Evolutionary conservation across 2,329 filamentous ascomycete species (phyloP).

Genomic region (Colletotrichum sp.): DNA sequence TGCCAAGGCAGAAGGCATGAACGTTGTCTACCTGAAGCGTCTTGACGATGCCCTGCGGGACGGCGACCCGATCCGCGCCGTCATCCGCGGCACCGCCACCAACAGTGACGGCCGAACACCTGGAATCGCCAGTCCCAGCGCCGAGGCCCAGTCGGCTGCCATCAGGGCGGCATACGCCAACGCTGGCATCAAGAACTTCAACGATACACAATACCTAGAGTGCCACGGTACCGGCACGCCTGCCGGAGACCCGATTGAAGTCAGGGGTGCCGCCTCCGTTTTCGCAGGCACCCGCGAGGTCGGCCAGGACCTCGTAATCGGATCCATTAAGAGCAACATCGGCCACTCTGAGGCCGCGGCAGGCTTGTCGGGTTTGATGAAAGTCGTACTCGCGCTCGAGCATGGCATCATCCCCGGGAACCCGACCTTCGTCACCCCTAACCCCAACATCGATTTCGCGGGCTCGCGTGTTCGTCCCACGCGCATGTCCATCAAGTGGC

Average conservation of each 20-base stretch:
- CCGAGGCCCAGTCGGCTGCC: conserved; percentile 30
- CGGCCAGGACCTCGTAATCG: conserved; percentile 27
- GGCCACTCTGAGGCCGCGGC: conserved; percentile 34
- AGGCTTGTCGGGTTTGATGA: conserved; percentile 32
- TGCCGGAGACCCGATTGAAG: conserved; percentile 42
- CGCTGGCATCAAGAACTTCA: conserved; percentile 27
- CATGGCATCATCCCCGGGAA: conserved; percentile 29
- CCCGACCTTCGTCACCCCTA: conserved; percentile 28
- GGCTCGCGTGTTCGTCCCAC: neutral
- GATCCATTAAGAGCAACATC: conserved; percentile 36
- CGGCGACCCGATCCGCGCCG: conserved; percentile 37
- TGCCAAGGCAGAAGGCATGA: conserved; percentile 48
- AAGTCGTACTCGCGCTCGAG: conserved; percentile 31
- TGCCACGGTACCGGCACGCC: conserved; percentile 44
- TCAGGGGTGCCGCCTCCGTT: conserved; percentile 27
- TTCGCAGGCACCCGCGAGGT: conserved; percentile 22
- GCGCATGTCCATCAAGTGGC: neutral
- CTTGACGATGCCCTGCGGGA: conserved; percentile 46
- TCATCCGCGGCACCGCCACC: conserved; percentile 20
- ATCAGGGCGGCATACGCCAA: conserved; percentile 32
- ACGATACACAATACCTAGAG: conserved; percentile 37
- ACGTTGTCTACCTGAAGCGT: conserved; percentile 45
- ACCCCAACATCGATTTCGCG: conserved; percentile 23
- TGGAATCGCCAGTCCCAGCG: conserved; percentile 38
- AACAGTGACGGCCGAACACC: conserved; percentile 34